These are phyloP conservation scores for Xylariaceae sp. DNA, from an alignment of 2,329 filamentous ascomycete genomes.

Conservation along the genomic window DNA sequence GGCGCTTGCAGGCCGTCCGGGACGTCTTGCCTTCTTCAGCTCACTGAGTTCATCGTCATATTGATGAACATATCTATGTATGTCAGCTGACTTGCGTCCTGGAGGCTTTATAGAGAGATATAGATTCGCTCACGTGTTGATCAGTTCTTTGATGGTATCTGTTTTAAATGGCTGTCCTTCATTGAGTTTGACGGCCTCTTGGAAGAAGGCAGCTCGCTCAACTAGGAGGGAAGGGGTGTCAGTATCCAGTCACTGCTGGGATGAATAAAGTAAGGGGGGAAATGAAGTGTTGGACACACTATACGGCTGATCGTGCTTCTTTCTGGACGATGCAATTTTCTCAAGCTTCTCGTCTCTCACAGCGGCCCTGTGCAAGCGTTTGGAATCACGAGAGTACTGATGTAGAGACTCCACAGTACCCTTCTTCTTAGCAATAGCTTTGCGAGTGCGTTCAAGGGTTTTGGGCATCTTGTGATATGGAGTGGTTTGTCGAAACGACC, in stretches of 20 bases:
- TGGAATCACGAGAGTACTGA: slow-evolving; percentile 82
- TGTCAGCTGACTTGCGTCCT: too few species aligned
- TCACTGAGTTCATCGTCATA: slow-evolving; percentile 66
- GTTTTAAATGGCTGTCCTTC: slow-evolving; percentile 46
- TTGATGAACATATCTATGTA: slow-evolving; percentile 57
- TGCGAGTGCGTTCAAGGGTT: slow-evolving; percentile 76
- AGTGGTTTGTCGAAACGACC: neutral
- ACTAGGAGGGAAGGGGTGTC: too few species aligned
- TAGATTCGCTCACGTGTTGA: slow-evolving; percentile 45
- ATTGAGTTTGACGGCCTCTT: slow-evolving; percentile 56
- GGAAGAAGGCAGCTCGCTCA: slow-evolving; percentile 66
- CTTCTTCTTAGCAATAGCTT: slow-evolving; percentile 85
- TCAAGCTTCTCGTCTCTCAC: slow-evolving; percentile 79
- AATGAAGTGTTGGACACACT: slow-evolving; percentile 43
- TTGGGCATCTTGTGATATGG: slow-evolving; percentile 59
- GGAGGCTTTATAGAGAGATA: too few species aligned
- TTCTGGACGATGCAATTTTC: slow-evolving; percentile 63
- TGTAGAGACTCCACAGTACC: slow-evolving; percentile 72
- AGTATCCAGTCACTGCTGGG: too few species aligned
- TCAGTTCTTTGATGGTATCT: slow-evolving; percentile 55
- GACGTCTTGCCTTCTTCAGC: slow-evolving; percentile 64
- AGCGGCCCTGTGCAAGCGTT: slow-evolving; percentile 72
- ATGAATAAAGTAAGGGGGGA: too few species aligned
- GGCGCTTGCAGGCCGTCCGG: slow-evolving; percentile 73
- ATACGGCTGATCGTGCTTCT: slow-evolving; percentile 70